Evolutionary conservation across 2,329 filamentous ascomycete genomes (phyloP).

Genomic region (Aspergillus quadricinctus): DNA sequence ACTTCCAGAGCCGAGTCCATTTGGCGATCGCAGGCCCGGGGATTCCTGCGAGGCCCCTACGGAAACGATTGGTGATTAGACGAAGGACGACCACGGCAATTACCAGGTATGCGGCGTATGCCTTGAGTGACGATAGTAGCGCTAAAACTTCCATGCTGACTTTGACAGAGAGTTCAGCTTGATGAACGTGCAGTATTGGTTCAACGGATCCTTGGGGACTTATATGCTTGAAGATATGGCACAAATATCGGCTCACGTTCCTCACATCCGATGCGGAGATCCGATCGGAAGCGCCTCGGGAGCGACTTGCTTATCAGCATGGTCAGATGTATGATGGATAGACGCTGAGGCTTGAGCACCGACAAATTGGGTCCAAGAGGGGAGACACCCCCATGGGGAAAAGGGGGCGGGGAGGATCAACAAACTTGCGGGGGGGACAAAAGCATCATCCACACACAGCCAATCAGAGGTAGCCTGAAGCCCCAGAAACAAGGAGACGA

Average conservation of each 20-base stretch:
- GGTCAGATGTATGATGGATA: background rate
- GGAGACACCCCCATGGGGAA: background rate
- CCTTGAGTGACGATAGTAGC: background rate
- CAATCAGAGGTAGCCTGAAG: background rate
- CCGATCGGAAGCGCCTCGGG: background rate
- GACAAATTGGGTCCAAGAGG: background rate
- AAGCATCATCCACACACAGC: background rate
- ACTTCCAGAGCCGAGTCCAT: slow-evolving; percentile 14
- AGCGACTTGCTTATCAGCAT: background rate
- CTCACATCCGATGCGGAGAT: background rate
- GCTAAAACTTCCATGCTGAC: background rate
- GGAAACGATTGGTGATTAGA: background rate
- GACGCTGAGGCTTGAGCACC: background rate
- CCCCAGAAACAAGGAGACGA: background rate
- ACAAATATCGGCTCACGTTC: background rate
- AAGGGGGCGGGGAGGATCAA: background rate
- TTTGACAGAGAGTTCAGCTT: background rate
- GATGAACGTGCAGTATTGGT: background rate
- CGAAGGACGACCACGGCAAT: background rate
- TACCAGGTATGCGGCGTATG: background rate
- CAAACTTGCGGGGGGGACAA: background rate
- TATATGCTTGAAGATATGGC: background rate
- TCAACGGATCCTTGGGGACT: background rate
- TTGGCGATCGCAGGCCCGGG: slow-evolving; percentile 1
- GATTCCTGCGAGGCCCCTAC: background rate